Evolutionary conservation across 2,329 filamentous ascomycete genomes (phyloP).

Genomic region (Aspergillus spinulosporus): DNA sequence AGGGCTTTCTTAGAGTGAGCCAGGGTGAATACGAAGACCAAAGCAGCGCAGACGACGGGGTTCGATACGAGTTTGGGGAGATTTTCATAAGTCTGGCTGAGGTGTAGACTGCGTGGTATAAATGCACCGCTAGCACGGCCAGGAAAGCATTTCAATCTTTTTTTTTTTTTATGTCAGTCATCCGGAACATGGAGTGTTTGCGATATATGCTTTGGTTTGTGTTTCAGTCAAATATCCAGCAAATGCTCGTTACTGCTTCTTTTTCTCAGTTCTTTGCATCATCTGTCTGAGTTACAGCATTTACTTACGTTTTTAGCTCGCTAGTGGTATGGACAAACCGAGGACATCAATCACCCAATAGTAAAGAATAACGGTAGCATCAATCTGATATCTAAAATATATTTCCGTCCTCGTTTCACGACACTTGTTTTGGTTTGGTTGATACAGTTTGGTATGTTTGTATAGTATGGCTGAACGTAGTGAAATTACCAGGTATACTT

Average conservation of each 20-base stretch:
- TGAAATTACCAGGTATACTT: constrained; percentile 12
- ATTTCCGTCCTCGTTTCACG: not conserved
- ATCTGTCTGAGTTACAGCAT: not conserved
- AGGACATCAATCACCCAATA: no score
- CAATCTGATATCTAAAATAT: not conserved
- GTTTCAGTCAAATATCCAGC: not conserved
- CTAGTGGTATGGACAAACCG: not conserved
- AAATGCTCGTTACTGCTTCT: not conserved
- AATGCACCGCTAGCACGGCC: no score
- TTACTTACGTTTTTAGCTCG: not conserved
- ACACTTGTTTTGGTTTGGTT: constrained; percentile 1
- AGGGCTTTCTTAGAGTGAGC: constrained; percentile 60
- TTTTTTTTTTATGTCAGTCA: not conserved
- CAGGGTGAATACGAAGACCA: constrained; percentile 54
- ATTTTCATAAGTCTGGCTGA: constrained; percentile 29
- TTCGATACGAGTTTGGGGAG: constrained; percentile 30
- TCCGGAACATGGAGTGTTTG: not conserved
- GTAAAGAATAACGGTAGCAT: no score
- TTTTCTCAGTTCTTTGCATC: not conserved
- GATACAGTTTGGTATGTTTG: constrained; percentile 1
- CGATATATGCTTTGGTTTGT: not conserved
- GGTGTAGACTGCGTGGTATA: constrained; percentile 4
- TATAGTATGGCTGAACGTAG: constrained; percentile 11
- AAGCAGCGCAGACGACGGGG: constrained; percentile 23
- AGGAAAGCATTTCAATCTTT: not conserved